These are phyloP conservation scores for Rhodotorula sp. DNA, from an alignment of 1,284 basidiomycete genomes.

Conservation along the genomic window DNA sequence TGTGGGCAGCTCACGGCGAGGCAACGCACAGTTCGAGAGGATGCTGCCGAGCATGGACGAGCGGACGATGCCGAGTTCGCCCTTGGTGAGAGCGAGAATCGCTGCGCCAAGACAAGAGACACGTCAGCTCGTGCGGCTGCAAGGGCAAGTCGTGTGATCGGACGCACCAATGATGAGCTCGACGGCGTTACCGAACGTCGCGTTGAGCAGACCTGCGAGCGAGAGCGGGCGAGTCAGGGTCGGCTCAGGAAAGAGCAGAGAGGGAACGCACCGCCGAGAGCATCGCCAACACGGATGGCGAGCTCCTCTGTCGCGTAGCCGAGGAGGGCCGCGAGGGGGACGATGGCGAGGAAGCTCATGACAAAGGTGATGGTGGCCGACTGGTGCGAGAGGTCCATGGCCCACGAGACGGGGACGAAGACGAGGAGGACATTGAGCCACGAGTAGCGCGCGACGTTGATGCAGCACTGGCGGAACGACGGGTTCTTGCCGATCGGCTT, in stretches of 20 bases:
- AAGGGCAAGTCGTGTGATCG: neutral
- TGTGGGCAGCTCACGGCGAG: constrained; percentile 53
- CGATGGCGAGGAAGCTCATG: constrained; percentile 46
- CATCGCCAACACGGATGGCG: constrained; percentile 44
- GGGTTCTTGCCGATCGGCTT: constrained; percentile 34
- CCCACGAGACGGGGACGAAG: constrained; percentile 67
- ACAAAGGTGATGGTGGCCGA: constrained; percentile 64
- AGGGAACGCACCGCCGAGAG: constrained; percentile 33
- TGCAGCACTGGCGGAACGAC: constrained; percentile 46
- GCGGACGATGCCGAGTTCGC: constrained; percentile 72
- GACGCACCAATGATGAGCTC: constrained; percentile 72
- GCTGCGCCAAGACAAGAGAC: neutral
- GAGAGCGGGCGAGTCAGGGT: neutral
- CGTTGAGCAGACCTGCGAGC: constrained; percentile 70
- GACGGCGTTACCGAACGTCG: constrained; percentile 52
- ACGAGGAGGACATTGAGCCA: constrained; percentile 58
- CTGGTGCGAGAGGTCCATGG: constrained; percentile 58
- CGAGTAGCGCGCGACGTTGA: constrained; percentile 53
- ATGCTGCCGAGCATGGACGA: constrained; percentile 75
- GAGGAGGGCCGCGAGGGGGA: constrained; percentile 39
- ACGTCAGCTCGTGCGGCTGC: neutral
- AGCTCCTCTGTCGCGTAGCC: constrained; percentile 48
- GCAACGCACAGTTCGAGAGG: constrained; percentile 73
- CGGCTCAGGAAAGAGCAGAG: neutral
- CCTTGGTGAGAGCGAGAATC: constrained; percentile 77